Conservation (phyloP, 2,329 filamentous ascomycete genomes). For the Macrophomina tecta region DNA sequence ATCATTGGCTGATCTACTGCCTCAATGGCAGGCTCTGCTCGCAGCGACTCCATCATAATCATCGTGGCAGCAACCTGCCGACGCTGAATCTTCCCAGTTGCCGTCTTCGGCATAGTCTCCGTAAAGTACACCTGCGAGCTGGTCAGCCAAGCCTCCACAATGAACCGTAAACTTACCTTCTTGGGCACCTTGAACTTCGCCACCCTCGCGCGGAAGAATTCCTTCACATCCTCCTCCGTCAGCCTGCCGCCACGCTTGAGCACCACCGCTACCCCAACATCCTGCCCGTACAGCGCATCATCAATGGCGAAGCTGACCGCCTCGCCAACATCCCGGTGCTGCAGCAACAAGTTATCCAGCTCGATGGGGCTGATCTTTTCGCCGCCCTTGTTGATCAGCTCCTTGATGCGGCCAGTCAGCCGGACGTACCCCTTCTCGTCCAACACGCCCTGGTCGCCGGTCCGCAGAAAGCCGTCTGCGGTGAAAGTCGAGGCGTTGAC, state of each 20-base stretch:
- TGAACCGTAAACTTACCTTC: slow-evolving; percentile 58
- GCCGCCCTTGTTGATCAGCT: slow-evolving; percentile 81
- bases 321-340: slow-evolving; percentile 71
- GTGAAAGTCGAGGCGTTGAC: slow-evolving; percentile 70
- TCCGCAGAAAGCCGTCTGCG: slow-evolving; percentile 75
- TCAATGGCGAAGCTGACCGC: slow-evolving; percentile 79
- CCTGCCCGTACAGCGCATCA: slow-evolving; percentile 77
- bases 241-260: slow-evolving; percentile 62
- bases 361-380: slow-evolving; percentile 85
- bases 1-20: not conserved
- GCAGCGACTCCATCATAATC: slow-evolving; percentile 25
- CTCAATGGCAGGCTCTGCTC: not conserved
- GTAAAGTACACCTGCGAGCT: slow-evolving; percentile 62
- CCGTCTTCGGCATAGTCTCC: slow-evolving; percentile 39
- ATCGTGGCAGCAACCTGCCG: slow-evolving; percentile 31
- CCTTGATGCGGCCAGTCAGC: slow-evolving; percentile 83
- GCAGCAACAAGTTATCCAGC: slow-evolving; percentile 75
- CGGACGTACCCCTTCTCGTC: slow-evolving; percentile 76
- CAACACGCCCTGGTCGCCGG: slow-evolving; percentile 77
- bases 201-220: slow-evolving; percentile 68
- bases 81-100: slow-evolving; percentile 39
- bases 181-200: slow-evolving; percentile 82
- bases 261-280: slow-evolving; percentile 75
- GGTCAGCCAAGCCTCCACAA: not conserved
- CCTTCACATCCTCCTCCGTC: slow-evolving; percentile 64